Evolutionary conservation across 2,329 filamentous ascomycete species (phyloP).

Genomic region (Endoconidiophora polonica): DNA sequence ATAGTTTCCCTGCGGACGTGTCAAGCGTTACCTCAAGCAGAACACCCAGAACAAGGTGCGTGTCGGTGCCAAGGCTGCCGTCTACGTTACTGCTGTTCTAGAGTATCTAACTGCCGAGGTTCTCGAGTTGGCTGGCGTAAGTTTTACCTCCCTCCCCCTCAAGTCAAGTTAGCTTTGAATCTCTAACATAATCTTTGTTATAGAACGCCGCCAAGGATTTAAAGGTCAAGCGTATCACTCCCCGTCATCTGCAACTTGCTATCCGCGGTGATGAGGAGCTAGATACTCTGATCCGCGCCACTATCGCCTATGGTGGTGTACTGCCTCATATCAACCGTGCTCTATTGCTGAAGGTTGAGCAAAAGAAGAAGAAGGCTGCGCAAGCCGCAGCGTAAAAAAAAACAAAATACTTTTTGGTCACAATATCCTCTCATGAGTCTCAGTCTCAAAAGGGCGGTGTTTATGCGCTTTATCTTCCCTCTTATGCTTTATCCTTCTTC

Average conservation of each 20-base stretch:
- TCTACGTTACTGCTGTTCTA: constrained; percentile 92
- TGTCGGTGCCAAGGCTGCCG: constrained; percentile 89
- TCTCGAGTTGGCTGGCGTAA: constrained; percentile 82
- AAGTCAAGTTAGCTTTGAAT: background rate
- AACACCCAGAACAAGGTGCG: constrained; percentile 99
- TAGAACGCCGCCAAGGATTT: constrained; percentile 96
- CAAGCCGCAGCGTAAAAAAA: constrained; percentile 10
- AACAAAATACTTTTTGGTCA: background rate
- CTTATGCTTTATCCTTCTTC: background rate
- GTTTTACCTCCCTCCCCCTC: constrained; percentile 20
- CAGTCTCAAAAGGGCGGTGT: too few relatives aligned
- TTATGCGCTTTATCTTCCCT: too few relatives aligned
- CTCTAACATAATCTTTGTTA: constrained; percentile 14
- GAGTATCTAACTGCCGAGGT: constrained; percentile 99
- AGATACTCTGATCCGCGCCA: constrained; percentile 91
- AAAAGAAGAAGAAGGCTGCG: constrained; percentile 67
- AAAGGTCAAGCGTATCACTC: constrained; percentile 99
- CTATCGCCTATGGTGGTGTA: constrained; percentile 96
- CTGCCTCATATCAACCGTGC: constrained; percentile 98
- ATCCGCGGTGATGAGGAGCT: constrained; percentile 98
- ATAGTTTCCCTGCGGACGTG: constrained; percentile 98
- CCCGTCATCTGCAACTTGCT: constrained; percentile 90
- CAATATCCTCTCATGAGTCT: background rate
- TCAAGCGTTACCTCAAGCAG: constrained; percentile 98
- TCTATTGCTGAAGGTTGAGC: constrained; percentile 84